Percentiles rank a stretch among this genome's conserved stretches.
Conservation (phyloP, 2,329 filamentous ascomycete species). For the Tolypocladium album region DNA sequence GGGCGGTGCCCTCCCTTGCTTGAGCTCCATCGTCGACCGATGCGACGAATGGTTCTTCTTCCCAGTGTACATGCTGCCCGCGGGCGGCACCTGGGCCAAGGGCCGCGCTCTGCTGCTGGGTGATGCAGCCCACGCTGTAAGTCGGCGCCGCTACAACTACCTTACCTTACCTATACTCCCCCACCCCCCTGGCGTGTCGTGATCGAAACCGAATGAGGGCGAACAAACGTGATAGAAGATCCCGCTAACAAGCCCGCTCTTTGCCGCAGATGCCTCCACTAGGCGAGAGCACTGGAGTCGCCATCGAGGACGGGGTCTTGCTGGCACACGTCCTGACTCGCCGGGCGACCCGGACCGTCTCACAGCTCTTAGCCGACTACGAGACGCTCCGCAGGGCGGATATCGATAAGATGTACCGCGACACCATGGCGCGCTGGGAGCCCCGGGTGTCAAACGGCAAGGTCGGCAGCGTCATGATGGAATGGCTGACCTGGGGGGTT, state of each 20-base stretch:
- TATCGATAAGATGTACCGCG: conserved; percentile 32
- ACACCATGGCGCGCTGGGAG: conserved; percentile 19
- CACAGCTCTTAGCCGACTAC: conserved; percentile 35
- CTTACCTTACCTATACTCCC: neutral
- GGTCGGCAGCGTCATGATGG: conserved; percentile 9
- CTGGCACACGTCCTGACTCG: conserved; percentile 23
- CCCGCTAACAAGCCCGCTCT: neutral
- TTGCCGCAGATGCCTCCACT: conserved; percentile 33
- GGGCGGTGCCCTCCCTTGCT: conserved; percentile 5
- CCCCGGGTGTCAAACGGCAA: conserved; percentile 6
- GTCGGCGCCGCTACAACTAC: neutral
- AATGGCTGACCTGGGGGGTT: conserved; percentile 14
- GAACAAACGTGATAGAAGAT: neutral
- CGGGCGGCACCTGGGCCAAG: conserved; percentile 20
- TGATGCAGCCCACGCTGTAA: conserved; percentile 42
- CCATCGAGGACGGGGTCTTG: conserved; percentile 40
- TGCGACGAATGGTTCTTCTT: conserved; percentile 20
- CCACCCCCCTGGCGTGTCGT: neutral
- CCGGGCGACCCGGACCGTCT: conserved; percentile 15
- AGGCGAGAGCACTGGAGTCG: conserved; percentile 37
- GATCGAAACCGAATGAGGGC: neutral
- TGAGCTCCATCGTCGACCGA: conserved; percentile 9
- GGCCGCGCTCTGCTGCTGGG: conserved; percentile 38
- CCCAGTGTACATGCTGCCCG: conserved; percentile 22
- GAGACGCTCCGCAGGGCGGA: conserved; percentile 30